Percentiles rank a stretch among this genome's conserved stretches.
Evolutionary conservation across 2,329 filamentous ascomycete genomes (phyloP).

Genomic region (Aspergillus unguis): DNA sequence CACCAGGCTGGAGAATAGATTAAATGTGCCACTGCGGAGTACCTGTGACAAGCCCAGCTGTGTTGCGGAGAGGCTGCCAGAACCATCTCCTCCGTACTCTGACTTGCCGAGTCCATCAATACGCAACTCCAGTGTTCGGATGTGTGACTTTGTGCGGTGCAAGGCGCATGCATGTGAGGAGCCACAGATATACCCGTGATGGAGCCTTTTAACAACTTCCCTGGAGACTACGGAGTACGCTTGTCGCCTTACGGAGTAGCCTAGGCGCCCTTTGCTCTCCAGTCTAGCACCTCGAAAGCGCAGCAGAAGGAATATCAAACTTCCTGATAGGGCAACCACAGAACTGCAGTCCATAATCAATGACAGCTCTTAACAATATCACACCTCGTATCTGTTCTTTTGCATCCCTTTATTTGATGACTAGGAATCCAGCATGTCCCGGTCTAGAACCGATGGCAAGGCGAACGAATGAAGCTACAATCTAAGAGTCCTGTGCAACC

Average conservation of each 20-base stretch:
- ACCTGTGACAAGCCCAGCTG: constrained; percentile 16
- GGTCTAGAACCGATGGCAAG: background rate
- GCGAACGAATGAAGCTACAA: background rate
- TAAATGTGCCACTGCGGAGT: constrained; percentile 9
- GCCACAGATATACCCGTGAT: background rate
- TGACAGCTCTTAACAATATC: no score
- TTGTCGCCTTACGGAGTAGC: background rate
- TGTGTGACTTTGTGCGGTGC: constrained; percentile 1
- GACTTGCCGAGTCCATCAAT: constrained; percentile 1
- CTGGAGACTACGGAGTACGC: background rate
- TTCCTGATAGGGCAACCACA: background rate
- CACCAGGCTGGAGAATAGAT: constrained; percentile 8
- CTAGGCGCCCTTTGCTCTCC: background rate
- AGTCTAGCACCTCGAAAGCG: background rate
- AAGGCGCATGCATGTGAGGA: constrained; percentile 1
- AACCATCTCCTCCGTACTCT: constrained; percentile 6
- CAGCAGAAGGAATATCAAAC: constrained; percentile 1
- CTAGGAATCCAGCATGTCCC: background rate
- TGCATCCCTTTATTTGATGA: no score
- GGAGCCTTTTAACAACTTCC: background rate
- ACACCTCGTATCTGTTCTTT: no score
- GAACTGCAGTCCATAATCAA: background rate
- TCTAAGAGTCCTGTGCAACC: constrained; percentile 4
- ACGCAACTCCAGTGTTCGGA: background rate
- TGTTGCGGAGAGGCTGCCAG: constrained; percentile 7